Conservation (phyloP, 2,329 filamentous ascomycete genomes). For the Cladorrhinum sp. region DNA sequence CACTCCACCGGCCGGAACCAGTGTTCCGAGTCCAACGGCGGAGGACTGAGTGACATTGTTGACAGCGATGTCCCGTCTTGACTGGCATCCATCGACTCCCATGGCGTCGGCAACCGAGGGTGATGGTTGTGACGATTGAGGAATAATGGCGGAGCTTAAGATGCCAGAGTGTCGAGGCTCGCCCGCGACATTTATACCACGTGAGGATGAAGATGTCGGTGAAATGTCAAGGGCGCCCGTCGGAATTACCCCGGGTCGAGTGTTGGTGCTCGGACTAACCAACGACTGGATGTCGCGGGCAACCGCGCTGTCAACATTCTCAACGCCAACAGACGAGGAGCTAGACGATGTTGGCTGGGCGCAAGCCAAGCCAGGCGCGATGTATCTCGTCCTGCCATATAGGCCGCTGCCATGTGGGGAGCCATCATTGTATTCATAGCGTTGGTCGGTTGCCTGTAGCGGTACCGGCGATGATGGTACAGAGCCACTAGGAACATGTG, state of each 20-base stretch:
- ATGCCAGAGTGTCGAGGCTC: background rate
- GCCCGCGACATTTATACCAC: background rate
- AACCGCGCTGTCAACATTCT: slow-evolving; percentile 12
- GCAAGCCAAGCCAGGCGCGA: background rate
- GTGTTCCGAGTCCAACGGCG: background rate
- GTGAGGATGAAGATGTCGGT: background rate
- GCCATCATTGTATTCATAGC: background rate
- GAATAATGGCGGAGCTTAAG: background rate
- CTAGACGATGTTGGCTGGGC: background rate
- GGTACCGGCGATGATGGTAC: background rate
- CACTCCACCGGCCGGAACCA: background rate
- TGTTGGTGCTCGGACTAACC: slow-evolving; percentile 19
- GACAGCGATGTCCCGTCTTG: background rate
- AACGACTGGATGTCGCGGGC: slow-evolving; percentile 15
- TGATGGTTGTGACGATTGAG: background rate
- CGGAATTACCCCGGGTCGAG: slow-evolving; percentile 13
- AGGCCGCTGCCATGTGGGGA: background rate
- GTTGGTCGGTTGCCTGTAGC: background rate
- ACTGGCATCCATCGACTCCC: background rate
- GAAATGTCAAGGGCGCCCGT: background rate
- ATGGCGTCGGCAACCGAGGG: background rate
- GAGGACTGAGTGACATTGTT: background rate
- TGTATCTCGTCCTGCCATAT: background rate
- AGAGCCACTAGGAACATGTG: slow-evolving; percentile 5
- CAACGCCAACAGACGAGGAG: background rate